phyloP scores from a whole-genome alignment of 2,329 filamentous ascomycete species.

The Sordariomycetes sp. region DNA sequence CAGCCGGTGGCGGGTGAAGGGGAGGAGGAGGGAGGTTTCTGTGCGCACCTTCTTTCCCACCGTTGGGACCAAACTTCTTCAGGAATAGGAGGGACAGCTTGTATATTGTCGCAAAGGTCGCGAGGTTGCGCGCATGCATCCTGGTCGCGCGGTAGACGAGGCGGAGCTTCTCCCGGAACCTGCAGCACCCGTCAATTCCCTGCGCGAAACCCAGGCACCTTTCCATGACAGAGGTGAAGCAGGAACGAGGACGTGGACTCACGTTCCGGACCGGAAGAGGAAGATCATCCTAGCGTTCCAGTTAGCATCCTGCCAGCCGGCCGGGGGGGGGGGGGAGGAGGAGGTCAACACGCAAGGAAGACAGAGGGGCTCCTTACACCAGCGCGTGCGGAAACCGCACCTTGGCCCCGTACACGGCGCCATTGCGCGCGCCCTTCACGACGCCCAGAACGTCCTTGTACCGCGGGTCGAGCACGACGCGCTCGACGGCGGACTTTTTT shows the following conservation, averaged over 20 bases:
- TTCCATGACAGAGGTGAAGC: background rate
- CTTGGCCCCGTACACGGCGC: conserved; percentile 91
- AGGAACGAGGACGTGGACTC: conserved; percentile 22
- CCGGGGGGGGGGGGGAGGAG: background rate
- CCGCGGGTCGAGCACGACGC: conserved; percentile 65
- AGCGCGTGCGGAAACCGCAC: conserved; percentile 96
- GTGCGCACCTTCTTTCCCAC: conserved; percentile 42
- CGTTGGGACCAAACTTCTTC: conserved; percentile 43
- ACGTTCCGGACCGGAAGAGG: conserved; percentile 85
- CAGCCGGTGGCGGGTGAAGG: too few relatives aligned
- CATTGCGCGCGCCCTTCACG: conserved; percentile 90
- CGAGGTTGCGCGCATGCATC: conserved; percentile 84
- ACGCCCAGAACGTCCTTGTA: conserved; percentile 78
- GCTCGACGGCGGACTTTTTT: conserved; percentile 56
- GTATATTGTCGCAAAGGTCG: conserved; percentile 83
- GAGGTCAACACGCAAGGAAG: too few relatives aligned
- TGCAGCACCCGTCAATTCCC: conserved; percentile 10
- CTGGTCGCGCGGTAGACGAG: conserved; percentile 77
- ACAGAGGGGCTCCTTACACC: conserved; percentile 38
- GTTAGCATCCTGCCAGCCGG: background rate
- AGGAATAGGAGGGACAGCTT: conserved; percentile 70
- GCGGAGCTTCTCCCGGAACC: conserved; percentile 59
- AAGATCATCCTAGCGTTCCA: conserved; percentile 68
- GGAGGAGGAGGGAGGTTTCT: background rate
- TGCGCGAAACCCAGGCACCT: background rate